Evolutionary conservation across 148 eudicot genomes (phyloP).

Genomic region (Rhododendron ferrugineum): DNA sequence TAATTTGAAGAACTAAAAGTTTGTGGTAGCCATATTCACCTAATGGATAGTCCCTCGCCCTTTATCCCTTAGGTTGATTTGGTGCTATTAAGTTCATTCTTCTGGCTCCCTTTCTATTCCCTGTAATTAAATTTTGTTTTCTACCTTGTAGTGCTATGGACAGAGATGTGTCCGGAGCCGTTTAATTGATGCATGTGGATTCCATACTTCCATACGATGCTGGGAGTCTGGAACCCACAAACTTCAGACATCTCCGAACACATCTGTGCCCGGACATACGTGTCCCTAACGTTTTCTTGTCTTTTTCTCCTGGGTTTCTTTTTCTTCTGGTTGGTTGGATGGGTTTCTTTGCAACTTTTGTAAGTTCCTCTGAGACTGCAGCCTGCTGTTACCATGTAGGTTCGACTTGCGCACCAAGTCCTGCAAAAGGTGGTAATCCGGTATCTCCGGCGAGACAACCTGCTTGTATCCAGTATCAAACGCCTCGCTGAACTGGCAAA

Average conservation of each 20-base stretch:
- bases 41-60: neutral
- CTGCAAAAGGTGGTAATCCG: slow-evolving; percentile 89
- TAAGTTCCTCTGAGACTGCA: neutral
- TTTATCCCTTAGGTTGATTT: neutral
- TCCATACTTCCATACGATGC: too few relatives aligned
- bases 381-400: slow-evolving; percentile 35
- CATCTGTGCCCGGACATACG: neutral
- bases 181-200: neutral
- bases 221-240: neutral
- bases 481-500: slow-evolving; percentile 90
- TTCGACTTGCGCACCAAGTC: slow-evolving; percentile 90
- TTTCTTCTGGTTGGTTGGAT: neutral
- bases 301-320: neutral
- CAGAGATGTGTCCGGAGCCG: neutral
- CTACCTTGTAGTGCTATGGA: neutral
- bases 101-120: neutral
- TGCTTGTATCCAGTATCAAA: slow-evolving; percentile 89
- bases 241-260: neutral
- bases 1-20: neutral
- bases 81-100: neutral
- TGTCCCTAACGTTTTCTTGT: neutral
- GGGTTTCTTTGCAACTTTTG: neutral
- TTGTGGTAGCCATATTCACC: neutral
- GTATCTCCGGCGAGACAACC: slow-evolving; percentile 74
- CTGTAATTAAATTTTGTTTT: neutral